Conservation (phyloP, 345 rosid genomes). For the Capsella bursapastoris region DNA sequence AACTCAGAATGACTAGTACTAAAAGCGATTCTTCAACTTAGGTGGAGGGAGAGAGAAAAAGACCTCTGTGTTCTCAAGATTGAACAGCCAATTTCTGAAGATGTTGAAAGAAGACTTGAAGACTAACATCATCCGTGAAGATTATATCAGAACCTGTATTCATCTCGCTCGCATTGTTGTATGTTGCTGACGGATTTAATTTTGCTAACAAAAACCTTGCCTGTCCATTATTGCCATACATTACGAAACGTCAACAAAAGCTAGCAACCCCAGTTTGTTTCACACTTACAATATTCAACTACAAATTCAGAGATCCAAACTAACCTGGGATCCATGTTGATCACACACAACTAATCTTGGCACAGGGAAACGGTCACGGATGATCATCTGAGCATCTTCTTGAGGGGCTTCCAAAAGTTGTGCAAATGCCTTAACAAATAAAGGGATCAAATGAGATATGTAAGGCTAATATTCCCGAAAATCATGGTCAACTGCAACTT, state of each 20-base stretch:
- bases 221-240: slow-evolving; percentile 46
- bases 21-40: background rate
- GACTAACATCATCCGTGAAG: slow-evolving; percentile 96
- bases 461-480: slow-evolving; percentile 15
- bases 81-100: slow-evolving; percentile 98
- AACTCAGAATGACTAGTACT: background rate
- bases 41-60: background rate
- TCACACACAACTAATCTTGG: slow-evolving; percentile 97
- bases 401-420: slow-evolving; percentile 88
- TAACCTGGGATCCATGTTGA: slow-evolving; percentile 99
- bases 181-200: slow-evolving; percentile 94
- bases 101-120: slow-evolving; percentile 95
- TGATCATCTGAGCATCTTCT: slow-evolving; percentile 75
- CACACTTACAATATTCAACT: background rate
- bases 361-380: slow-evolving; percentile 89
- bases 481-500: background rate
- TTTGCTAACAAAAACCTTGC: slow-evolving; percentile 96
- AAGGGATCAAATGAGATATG: slow-evolving; percentile 27
- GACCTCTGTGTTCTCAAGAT: slow-evolving; percentile 56
- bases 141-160: slow-evolving; percentile 85
- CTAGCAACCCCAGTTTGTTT: slow-evolving; percentile 1
- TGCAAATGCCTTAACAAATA: slow-evolving; percentile 52
- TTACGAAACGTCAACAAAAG: slow-evolving; percentile 8
- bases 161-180: slow-evolving; percentile 74
- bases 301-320: slow-evolving; percentile 30